Base-by-base conservation (phyloP, 1,284 basidiomycete genomes). In the Boletus smithii region DNA sequence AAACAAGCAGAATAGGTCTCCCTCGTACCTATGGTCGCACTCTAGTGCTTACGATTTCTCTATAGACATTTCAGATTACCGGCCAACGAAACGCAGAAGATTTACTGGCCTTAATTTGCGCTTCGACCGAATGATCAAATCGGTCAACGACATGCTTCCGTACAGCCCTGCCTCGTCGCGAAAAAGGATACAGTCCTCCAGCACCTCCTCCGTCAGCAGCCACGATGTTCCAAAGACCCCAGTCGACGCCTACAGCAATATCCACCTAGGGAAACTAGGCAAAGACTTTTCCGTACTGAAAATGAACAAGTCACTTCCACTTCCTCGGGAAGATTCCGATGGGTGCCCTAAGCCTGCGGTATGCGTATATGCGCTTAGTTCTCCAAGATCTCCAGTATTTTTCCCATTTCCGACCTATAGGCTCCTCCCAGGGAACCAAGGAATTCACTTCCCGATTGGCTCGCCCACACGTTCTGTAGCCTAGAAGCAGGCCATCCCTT, bases 71-170 rank as follows among this genome's bases (percentile, higher is more conserved):
- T 22, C 54, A 39, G 47, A 50, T 6, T 23, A 31, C 32, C 42
- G 34, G 18, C 48, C 53, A 42, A 35, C 57, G 22, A 84, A 81
- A 50, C 74, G 76, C 22, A 72, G 72, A 33, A 76, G 70, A 54
- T 68, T 65, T n/a, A 63, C 60, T 34, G 74, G 73, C n/a, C 63
- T 81, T 41, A 87, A 87, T 54, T 59, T 72, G 18, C 75, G 76
- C 29, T 85, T 78, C 53, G 83, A 87, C 59, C 71, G 70, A 36
- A 85, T 87, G 84, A 68, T 85, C 18, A 71, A 77, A 42, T 72
- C 75, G 4, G 76, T 84, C 66, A 73, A 75, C 44, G 52, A 69
- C 22, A 65, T 72, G 20, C 65, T 70, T 39, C 59, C 61, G 3
- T 59, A 44, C 26, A 46, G 58, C 13, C 53, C 65, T 3, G 50